Conservation (phyloP, 139 green algal genomes). For the Volvox africanus region DNA sequence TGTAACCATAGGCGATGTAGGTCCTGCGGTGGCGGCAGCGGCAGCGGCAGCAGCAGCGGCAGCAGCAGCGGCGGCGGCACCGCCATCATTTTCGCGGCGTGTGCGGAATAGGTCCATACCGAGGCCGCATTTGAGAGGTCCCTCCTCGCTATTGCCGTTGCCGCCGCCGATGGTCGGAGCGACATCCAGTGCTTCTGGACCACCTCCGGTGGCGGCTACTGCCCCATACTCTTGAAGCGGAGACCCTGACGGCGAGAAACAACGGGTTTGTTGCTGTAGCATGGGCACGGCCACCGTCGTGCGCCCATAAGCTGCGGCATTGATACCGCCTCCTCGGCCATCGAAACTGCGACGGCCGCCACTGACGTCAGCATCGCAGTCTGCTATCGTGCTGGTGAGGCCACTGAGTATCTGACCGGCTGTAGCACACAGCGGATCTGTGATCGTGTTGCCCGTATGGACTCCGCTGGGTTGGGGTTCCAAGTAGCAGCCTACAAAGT, state of each 20-base stretch:
- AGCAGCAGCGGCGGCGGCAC: neutral
- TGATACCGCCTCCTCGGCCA: neutral
- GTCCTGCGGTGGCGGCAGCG: neutral
- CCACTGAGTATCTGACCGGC: neutral
- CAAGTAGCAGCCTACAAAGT: neutral
- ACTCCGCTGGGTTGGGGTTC: neutral
- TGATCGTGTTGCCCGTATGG: conserved; percentile 12
- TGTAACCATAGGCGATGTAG: neutral
- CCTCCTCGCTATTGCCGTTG: neutral
- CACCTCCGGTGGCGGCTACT: neutral
- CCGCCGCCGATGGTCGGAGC: no score
- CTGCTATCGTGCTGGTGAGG: neutral
- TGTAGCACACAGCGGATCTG: conserved; percentile 10
- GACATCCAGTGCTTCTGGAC: neutral
- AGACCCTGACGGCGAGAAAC: neutral
- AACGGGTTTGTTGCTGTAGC: neutral
- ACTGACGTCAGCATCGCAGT: neutral
- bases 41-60: neutral
- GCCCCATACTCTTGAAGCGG: neutral
- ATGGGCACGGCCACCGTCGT: neutral
- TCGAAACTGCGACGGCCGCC: neutral
- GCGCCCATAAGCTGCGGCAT: neutral
- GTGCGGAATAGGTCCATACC: neutral
- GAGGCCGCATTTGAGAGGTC: neutral
- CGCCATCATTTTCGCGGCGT: no score